Evolutionary conservation across 108 stramenopile species (phyloP).

Genomic region (Skeletonema tropicum): DNA sequence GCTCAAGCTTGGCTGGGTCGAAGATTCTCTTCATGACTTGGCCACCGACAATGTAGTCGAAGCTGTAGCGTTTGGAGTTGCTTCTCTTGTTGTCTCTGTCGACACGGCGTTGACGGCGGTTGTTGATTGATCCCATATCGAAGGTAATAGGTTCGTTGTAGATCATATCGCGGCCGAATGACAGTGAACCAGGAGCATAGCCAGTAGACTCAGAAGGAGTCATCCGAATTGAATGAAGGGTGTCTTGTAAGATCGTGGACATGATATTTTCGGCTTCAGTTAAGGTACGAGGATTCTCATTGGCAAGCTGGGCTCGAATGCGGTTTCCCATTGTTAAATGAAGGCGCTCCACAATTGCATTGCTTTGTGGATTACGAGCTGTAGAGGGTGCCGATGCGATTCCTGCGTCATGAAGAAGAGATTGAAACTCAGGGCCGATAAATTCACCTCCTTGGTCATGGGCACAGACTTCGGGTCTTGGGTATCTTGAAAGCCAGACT

Average conservation of each 20-base stretch:
- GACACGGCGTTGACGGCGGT: background rate
- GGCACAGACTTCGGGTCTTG: constrained; percentile 32
- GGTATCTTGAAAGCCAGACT: constrained; percentile 55
- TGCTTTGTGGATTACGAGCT: too few species aligned
- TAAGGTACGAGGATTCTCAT: too few species aligned
- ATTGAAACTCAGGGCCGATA: too few species aligned
- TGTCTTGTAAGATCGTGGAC: background rate
- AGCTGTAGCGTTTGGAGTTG: background rate
- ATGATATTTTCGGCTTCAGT: too few species aligned
- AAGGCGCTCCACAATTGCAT: too few species aligned
- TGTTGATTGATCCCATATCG: constrained; percentile 3
- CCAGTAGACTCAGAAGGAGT: constrained; percentile 10
- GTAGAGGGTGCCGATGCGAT: too few species aligned
- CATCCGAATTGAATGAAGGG: constrained; percentile 29
- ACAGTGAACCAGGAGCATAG: constrained; percentile 45
- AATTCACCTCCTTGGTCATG: too few species aligned
- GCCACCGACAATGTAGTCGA: background rate
- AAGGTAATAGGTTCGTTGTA: constrained; percentile 31
- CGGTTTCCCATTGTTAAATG: too few species aligned
- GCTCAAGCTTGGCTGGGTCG: background rate
- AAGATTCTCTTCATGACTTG: background rate
- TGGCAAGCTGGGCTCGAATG: too few species aligned
- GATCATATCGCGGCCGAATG: constrained; percentile 53
- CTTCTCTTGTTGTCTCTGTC: background rate
- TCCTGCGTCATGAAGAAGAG: too few species aligned